A percentile compares a stretch with the other conserved stretches of the same genome.
phyloP scores from a whole-genome alignment of 2,329 filamentous ascomycete genomes.

The Stachybotrys chlorohalonatus region DNA sequence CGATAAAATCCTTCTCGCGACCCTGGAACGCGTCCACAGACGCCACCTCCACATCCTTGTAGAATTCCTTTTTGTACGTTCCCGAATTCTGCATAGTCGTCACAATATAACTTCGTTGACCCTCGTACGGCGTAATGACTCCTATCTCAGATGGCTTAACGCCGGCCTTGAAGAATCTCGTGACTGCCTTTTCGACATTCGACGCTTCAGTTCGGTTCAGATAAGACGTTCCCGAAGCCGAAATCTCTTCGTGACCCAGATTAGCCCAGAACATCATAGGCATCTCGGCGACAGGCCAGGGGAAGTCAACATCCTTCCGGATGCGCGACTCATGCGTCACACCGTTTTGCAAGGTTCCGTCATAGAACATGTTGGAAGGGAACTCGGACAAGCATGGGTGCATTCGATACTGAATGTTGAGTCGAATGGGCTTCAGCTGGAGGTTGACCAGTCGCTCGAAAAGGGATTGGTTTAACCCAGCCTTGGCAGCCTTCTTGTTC shows the following conservation, averaged over 20 bases:
- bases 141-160: constrained; percentile 92
- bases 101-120: constrained; percentile 95
- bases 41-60: constrained; percentile 97
- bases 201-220: constrained; percentile 95
- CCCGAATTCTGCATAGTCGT: constrained; percentile 99
- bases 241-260: constrained; percentile 94
- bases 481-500: constrained; percentile 99
- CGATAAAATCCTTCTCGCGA: constrained; percentile 98
- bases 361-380: constrained; percentile 99
- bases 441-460: constrained; percentile 94
- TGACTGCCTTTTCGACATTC: constrained; percentile 97
- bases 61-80: constrained; percentile 95
- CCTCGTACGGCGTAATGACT: constrained; percentile 97
- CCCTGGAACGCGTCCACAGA: constrained; percentile 98
- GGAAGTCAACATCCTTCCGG: constrained; percentile 91
- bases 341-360: constrained; percentile 92
- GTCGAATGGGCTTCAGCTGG: constrained; percentile 79
- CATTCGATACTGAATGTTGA: constrained; percentile 98
- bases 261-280: constrained; percentile 99
- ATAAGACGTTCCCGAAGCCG: constrained; percentile 93
- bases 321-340: constrained; percentile 84
- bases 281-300: constrained; percentile 87
- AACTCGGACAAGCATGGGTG: constrained; percentile 96
- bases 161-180: constrained; percentile 96
- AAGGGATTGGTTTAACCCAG: constrained; percentile 93